Percentiles rank a stretch among this genome's conserved stretches.
phyloP scores from a whole-genome alignment of 495 filamentous ascomycete genomes.

The Aspergillus incahuasiensis region DNA sequence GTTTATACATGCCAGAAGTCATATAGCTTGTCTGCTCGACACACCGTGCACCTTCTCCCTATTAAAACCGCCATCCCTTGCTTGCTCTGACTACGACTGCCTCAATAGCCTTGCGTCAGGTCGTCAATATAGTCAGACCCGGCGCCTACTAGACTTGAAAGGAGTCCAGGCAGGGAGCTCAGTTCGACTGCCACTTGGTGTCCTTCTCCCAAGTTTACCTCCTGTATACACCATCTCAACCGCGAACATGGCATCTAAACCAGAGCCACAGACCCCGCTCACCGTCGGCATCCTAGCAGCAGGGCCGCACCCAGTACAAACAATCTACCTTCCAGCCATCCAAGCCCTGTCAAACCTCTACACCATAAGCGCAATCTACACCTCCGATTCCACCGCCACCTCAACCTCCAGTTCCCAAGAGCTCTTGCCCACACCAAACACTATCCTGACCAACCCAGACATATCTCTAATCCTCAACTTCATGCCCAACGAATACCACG shows the following conservation, averaged over 20 bases:
- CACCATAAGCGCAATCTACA: conserved; percentile 38
- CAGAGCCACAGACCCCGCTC: conserved; percentile 11
- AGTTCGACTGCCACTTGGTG: too few species aligned
- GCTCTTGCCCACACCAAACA: conserved; percentile 2
- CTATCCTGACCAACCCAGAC: conserved; percentile 16
- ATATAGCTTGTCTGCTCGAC: background rate
- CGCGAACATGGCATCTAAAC: background rate
- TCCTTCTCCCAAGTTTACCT: too few species aligned
- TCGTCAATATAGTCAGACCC: background rate
- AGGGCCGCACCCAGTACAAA: conserved; percentile 42
- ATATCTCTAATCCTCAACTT: conserved; percentile 51
- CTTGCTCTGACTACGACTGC: background rate
- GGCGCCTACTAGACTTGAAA: background rate
- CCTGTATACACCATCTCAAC: background rate
- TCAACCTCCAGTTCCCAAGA: background rate
- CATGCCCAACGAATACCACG: conserved; percentile 49
- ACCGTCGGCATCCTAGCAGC: conserved; percentile 46
- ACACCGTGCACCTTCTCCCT: background rate
- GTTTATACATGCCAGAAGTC: background rate
- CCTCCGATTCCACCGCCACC: conserved; percentile 23
- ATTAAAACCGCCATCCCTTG: background rate
- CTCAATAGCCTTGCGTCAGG: background rate
- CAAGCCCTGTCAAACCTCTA: conserved; percentile 35
- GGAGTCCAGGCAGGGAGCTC: too few species aligned
- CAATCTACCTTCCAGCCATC: conserved; percentile 47